Evolutionary conservation across 1,284 basidiomycete genomes (phyloP).

Genomic region (Cutaneotrichosporon cutaneum): DNA sequence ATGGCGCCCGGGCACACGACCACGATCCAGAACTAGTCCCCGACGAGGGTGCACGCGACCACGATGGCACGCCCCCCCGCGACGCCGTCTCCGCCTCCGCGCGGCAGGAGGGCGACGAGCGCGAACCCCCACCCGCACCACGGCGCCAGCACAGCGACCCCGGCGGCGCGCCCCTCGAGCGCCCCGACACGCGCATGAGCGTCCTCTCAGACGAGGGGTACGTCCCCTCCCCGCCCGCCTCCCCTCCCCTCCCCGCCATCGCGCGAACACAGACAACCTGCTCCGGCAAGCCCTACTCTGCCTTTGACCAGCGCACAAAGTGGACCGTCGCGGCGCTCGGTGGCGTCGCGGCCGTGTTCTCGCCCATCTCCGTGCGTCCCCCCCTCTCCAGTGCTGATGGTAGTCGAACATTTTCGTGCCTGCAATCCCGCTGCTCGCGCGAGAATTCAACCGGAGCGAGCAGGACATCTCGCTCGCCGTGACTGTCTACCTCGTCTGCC

Average conservation of each 20-base stretch:
- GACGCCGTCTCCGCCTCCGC: neutral
- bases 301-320: conserved; percentile 36
- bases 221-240: neutral
- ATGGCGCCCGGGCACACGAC: neutral
- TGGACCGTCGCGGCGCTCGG: conserved; percentile 36
- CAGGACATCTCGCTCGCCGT: conserved; percentile 49
- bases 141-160: neutral
- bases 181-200: neutral
- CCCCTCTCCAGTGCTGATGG: neutral
- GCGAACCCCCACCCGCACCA: neutral
- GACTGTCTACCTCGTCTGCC: conserved; percentile 49
- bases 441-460: conserved; percentile 37
- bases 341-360: conserved; percentile 38
- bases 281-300: conserved; percentile 36
- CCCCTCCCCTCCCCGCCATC: neutral
- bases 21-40: neutral
- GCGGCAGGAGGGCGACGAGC: neutral
- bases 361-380: conserved; percentile 26
- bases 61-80: neutral
- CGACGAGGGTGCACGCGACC: neutral
- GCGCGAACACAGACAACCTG: conserved; percentile 18
- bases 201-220: conserved; percentile 5
- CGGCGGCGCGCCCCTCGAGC: neutral
- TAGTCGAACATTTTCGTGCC: conserved; percentile 27
- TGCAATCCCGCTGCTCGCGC: conserved; percentile 35